Conservation (phyloP, 2,329 filamentous ascomycete species). For the Golovinomyces cichoracearum region DNA sequence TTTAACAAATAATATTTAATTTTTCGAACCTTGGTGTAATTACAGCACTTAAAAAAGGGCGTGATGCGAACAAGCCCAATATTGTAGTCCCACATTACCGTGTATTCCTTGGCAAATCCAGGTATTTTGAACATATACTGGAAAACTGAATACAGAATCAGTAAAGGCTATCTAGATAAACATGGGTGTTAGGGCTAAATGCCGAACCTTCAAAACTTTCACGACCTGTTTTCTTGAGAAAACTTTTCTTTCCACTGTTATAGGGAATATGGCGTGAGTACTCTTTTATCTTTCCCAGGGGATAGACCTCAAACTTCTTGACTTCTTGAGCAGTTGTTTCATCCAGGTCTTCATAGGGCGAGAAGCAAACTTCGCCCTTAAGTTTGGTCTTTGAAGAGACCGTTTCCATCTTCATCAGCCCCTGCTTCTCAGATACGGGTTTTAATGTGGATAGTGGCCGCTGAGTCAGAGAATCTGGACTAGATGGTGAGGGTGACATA, state of each 20-base stretch:
- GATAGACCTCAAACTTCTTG: constrained; percentile 36
- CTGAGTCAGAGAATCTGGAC: not conserved
- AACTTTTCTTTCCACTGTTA: constrained; percentile 78
- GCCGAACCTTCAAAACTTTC: constrained; percentile 64
- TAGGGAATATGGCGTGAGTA: constrained; percentile 65
- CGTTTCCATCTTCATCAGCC: constrained; percentile 37
- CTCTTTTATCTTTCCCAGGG: constrained; percentile 33
- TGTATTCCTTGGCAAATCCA: constrained; percentile 37
- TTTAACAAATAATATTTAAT: not conserved
- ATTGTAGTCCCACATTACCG: constrained; percentile 93
- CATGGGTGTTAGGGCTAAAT: constrained; percentile 2
- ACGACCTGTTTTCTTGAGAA: constrained; percentile 60
- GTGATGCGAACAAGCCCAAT: constrained; percentile 82
- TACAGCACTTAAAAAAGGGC: constrained; percentile 75
- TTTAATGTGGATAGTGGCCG: constrained; percentile 3
- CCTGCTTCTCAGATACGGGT: constrained; percentile 22
- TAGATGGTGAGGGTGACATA: not conserved
- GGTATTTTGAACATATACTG: constrained; percentile 59
- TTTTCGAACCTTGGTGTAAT: constrained; percentile 54
- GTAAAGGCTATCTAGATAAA: constrained; percentile 3
- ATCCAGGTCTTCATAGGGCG: constrained; percentile 43
- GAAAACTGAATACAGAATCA: constrained; percentile 33
- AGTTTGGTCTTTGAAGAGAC: constrained; percentile 34
- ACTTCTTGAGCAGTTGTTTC: constrained; percentile 31
- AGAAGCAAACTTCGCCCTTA: constrained; percentile 44